Evolutionary conservation across 2,329 filamentous ascomycete species (phyloP), one percentile per base, ranked within the genome.

Genomic region (Colletotrichum noveboracense): DNA sequence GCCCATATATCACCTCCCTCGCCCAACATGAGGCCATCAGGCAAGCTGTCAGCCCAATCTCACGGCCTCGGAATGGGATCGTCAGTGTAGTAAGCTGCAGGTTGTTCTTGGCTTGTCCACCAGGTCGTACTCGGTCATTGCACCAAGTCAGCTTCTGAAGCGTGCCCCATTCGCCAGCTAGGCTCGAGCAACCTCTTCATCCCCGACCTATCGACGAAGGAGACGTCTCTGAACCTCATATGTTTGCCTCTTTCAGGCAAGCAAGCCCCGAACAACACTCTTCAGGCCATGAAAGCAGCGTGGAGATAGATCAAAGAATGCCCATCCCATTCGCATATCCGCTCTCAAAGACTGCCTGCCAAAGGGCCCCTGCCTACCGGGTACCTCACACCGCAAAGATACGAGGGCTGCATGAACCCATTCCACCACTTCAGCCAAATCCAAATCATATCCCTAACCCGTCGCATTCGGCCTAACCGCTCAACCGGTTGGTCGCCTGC

Each of bases 21-120:
- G 8, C 24, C 13, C 56, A 0, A 2, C 18, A 38, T 34, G 52
- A 30, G 32, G 0, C 9, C 52, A 18, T 38, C 24, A 10, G 24
- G 21, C 34, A 58, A 34, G n/a, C 48, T 2, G 24, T 66, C 30
- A 71, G 71, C 71, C 60, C 26, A 38, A 58, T 60, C 26, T 70
- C 21, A 52, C 48, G 6, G 32, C 16, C 60, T 13, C 13, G 5
- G 9, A 52, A 60, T 26, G 28, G 21, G 2, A 28, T 36, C 28
- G 30, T 6, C 8, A 9, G n/a, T 58, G 8, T 43, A 14, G 48
- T 66, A 60, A 48, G 52, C 68, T 58, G 30, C 34, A 58, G 18
- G 1, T 16, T 48, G 6, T 28, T n/a, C n/a, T 32, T 30, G 26
- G n/a, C 48, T 55, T 2, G 16, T 34, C 14, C 7, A 18, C 30